A percentile compares a stretch with the other conserved stretches of the same genome.
These are phyloP conservation scores for Coemansia sp. DNA, from an alignment of 192 early-diverging fungal genomes.

Conservation along the genomic window DNA sequence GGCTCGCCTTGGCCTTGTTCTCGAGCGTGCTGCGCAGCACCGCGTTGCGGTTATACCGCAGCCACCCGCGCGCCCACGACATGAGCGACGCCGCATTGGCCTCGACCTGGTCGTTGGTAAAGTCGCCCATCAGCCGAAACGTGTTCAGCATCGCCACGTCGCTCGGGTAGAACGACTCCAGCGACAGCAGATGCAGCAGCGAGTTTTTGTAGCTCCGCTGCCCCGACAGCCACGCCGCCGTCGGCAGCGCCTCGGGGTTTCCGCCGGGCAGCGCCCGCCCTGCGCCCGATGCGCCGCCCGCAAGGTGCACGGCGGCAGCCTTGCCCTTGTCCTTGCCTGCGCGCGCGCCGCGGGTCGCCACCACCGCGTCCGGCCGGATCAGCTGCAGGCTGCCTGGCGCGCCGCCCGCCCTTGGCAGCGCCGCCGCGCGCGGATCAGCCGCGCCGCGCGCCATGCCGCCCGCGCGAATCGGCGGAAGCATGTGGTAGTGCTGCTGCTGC, in stretches of 20 bases:
- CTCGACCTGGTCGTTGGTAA: slow-evolving; percentile 42
- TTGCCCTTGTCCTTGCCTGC: slow-evolving; percentile 11
- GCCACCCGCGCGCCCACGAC: slow-evolving; percentile 53
- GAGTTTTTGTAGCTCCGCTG: slow-evolving; percentile 45
- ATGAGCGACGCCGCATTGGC: slow-evolving; percentile 21
- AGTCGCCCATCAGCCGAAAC: slow-evolving; percentile 36
- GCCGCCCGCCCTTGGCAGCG: background rate
- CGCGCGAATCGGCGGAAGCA: slow-evolving; percentile 28
- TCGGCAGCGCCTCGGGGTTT: slow-evolving; percentile 36
- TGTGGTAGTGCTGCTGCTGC: slow-evolving; percentile 11
- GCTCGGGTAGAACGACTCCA: slow-evolving; percentile 51
- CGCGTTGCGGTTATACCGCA: slow-evolving; percentile 48
- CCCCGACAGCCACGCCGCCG: slow-evolving; percentile 19
- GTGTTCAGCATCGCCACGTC: slow-evolving; percentile 45
- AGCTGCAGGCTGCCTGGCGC: slow-evolving; percentile 13
- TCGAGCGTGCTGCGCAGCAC: slow-evolving; percentile 41
- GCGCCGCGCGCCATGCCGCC: slow-evolving; percentile 3
- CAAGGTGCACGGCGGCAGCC: background rate
- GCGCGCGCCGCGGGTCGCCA: background rate
- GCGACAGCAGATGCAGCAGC: slow-evolving; percentile 39
- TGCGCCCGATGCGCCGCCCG: background rate
- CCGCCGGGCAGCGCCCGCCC: background rate
- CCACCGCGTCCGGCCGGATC: slow-evolving; percentile 5
- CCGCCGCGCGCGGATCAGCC: background rate
- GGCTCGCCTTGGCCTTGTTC: slow-evolving; percentile 24